Conservation (phyloP, 1,139 yeast genomes). For the Zygoascus hellenicus region DNA sequence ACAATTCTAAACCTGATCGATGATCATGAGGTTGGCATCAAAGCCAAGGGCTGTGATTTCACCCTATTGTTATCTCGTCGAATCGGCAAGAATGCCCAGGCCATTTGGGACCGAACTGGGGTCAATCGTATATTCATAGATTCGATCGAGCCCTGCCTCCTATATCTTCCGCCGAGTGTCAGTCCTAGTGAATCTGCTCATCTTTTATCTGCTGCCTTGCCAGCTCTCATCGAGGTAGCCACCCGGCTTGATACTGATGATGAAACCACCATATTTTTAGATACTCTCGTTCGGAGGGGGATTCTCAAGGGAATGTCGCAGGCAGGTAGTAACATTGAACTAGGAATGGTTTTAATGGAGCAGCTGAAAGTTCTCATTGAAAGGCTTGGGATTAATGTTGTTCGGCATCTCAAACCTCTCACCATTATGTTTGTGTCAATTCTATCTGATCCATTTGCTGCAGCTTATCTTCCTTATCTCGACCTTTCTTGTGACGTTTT, state of each 20-base stretch:
- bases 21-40: conserved; percentile 43
- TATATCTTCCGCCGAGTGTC: conserved; percentile 23
- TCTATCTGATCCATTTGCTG: conserved; percentile 32
- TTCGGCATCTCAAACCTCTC: conserved; percentile 26
- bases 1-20: conserved; percentile 47
- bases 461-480: conserved; percentile 23
- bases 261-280: conserved; percentile 21
- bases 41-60: conserved; percentile 42
- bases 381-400: conserved; percentile 17
- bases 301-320: conserved; percentile 26
- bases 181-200: conserved; percentile 13
- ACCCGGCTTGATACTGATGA: conserved; percentile 12
- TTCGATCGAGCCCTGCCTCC: conserved; percentile 28
- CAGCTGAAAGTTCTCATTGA: conserved; percentile 15
- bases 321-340: conserved; percentile 21
- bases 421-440: conserved; percentile 24
- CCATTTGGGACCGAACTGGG: conserved; percentile 38
- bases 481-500: conserved; percentile 22
- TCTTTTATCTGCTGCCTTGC: conserved; percentile 14
- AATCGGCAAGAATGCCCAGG: conserved; percentile 20
- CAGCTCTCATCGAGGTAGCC: conserved; percentile 17
- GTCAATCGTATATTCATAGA: conserved; percentile 41
- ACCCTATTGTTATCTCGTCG: conserved; percentile 27
- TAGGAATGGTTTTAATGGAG: conserved; percentile 18
- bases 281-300: conserved; percentile 27